Percentiles rank a stretch among this genome's conserved stretches.
phyloP scores from a whole-genome alignment of 2,329 filamentous ascomycete species.

The Aspergillus spinulosporus region DNA sequence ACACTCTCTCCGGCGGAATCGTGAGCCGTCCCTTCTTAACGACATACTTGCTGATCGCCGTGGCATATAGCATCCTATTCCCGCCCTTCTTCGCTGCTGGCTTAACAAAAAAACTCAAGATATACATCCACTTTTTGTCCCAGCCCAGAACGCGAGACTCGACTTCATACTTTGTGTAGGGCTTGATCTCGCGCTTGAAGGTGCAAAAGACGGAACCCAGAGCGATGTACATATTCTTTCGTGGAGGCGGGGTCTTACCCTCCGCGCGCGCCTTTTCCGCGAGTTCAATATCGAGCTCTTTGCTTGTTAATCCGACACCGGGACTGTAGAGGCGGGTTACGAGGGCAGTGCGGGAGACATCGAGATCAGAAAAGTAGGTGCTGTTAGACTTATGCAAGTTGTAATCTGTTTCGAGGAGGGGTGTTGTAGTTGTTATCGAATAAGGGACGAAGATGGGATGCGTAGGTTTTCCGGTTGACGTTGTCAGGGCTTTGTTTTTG shows the following conservation, averaged over 20 bases:
- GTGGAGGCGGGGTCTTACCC: conserved; percentile 50
- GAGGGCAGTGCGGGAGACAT: conserved; percentile 78
- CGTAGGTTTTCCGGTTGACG: conserved; percentile 37
- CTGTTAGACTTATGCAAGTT: conserved; percentile 81
- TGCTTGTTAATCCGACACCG: conserved; percentile 55
- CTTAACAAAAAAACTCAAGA: conserved; percentile 71
- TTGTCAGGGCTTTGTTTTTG: conserved; percentile 37
- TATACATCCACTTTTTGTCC: conserved; percentile 81
- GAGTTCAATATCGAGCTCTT: conserved; percentile 55
- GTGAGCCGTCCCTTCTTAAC: conserved; percentile 81
- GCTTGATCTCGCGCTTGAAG: conserved; percentile 72
- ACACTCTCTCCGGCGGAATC: conserved; percentile 74
- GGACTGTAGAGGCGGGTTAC: conserved; percentile 67
- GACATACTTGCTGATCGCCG: conserved; percentile 76
- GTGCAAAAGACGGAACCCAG: conserved; percentile 72
- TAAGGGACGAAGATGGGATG: conserved; percentile 72
- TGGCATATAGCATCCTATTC: conserved; percentile 68
- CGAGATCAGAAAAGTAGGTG: conserved; percentile 85
- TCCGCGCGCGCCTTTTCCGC: conserved; percentile 52
- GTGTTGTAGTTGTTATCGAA: conserved; percentile 65
- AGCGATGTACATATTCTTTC: conserved; percentile 59
- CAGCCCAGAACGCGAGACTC: conserved; percentile 70
- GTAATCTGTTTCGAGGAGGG: conserved; percentile 79
- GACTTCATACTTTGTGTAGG: conserved; percentile 70
- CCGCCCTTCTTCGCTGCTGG: conserved; percentile 47